These are phyloP conservation scores for Ophiosphaerella herpotricha DNA, from an alignment of 2,329 filamentous ascomycete genomes.

Conservation along the genomic window DNA sequence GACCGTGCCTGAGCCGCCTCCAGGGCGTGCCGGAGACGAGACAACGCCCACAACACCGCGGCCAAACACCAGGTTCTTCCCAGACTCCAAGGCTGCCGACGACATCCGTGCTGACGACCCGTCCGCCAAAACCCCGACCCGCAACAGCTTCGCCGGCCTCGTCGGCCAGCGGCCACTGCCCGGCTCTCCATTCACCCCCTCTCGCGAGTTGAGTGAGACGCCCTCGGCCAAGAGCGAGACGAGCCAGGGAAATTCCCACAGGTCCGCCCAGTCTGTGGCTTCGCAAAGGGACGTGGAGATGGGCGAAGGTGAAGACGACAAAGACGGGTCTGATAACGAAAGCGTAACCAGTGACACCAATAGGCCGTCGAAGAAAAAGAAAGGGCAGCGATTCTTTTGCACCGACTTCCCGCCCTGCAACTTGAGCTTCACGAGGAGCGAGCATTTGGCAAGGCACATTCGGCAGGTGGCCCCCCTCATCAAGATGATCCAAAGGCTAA, in stretches of 20 bases:
- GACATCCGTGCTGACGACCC: slow-evolving; percentile 46
- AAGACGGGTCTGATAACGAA: slow-evolving; percentile 55
- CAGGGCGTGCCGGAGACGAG: slow-evolving; percentile 56
- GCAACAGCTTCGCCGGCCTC: slow-evolving; percentile 56
- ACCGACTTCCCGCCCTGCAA: slow-evolving; percentile 93
- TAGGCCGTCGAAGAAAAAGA: slow-evolving; percentile 88
- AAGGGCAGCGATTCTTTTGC: slow-evolving; percentile 94
- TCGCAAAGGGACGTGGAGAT: slow-evolving; percentile 76
- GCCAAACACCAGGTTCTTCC: slow-evolving; percentile 48
- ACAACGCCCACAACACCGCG: slow-evolving; percentile 62
- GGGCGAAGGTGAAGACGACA: slow-evolving; percentile 74
- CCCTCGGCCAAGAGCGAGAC: slow-evolving; percentile 45
- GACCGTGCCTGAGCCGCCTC: slow-evolving; percentile 47
- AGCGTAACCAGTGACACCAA: slow-evolving; percentile 64
- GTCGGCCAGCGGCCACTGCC: slow-evolving; percentile 54
- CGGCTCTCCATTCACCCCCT: slow-evolving; percentile 50
- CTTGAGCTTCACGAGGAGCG: slow-evolving; percentile 92
- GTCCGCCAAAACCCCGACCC: slow-evolving; percentile 66
- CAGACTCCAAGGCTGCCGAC: slow-evolving; percentile 43
- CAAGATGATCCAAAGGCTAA: slow-evolving; percentile 27
- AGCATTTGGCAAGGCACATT: slow-evolving; percentile 93
- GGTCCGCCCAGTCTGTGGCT: slow-evolving; percentile 63
- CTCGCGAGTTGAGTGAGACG: slow-evolving; percentile 50
- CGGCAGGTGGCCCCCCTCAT: slow-evolving; percentile 60
- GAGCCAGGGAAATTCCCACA: slow-evolving; percentile 63